Evolutionary conservation across 192 early-diverging fungal species (phyloP).

Genomic region (Rhizoclosmatium globosum): DNA sequence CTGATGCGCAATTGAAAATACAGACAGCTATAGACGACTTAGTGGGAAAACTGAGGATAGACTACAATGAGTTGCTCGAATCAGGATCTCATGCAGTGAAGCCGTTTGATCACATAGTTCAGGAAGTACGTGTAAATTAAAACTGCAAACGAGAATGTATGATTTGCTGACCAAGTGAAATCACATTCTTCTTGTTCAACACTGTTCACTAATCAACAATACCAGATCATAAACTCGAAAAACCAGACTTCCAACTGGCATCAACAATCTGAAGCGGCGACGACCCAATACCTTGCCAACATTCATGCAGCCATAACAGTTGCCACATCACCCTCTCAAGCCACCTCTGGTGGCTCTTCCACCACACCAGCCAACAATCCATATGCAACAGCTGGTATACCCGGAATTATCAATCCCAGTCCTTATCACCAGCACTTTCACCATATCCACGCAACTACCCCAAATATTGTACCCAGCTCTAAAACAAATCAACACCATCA

Average conservation of each 20-base stretch:
- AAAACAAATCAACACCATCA: background rate
- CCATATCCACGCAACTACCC: background rate
- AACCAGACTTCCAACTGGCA: too few relatives aligned
- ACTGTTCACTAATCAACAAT: too few relatives aligned
- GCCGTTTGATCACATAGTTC: background rate
- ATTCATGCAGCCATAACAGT: background rate
- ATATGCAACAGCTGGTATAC: slow-evolving; percentile 18
- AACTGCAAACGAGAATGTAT: too few relatives aligned
- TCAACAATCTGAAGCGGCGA: background rate
- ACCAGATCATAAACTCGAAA: too few relatives aligned
- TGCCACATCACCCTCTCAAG: background rate
- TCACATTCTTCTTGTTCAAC: too few relatives aligned
- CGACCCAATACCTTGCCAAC: background rate
- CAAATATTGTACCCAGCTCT: background rate
- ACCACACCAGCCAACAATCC: background rate
- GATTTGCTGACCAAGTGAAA: too few relatives aligned
- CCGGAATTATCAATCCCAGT: slow-evolving; percentile 21
- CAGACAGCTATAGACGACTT: background rate
- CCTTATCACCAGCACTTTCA: slow-evolving; percentile 16
- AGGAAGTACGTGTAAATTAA: background rate
- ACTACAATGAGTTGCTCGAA: background rate
- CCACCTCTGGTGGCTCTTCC: background rate
- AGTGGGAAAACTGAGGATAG: background rate
- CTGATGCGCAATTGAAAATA: slow-evolving; percentile 1
- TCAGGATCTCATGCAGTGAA: background rate